Evolutionary conservation across 2,329 filamentous ascomycete genomes (phyloP).

Genomic region (Aspergillus vadensis): DNA sequence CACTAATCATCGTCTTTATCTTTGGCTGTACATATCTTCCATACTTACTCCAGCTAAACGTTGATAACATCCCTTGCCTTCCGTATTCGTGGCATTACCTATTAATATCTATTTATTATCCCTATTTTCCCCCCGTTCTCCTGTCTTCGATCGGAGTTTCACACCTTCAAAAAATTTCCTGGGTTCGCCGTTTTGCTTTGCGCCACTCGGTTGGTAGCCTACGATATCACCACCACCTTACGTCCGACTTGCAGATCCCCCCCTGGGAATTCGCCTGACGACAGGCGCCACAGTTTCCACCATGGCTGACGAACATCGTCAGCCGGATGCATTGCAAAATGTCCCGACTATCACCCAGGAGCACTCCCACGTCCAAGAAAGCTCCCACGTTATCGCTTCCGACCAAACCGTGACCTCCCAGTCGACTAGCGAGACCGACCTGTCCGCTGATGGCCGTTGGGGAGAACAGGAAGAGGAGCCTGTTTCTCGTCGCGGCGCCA

Average conservation of each 20-base stretch:
- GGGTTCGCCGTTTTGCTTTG: background rate
- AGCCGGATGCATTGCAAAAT: conserved; percentile 10
- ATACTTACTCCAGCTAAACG: background rate
- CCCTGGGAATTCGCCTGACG: background rate
- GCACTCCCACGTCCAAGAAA: background rate
- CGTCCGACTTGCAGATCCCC: background rate
- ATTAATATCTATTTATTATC: background rate
- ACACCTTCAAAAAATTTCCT: background rate
- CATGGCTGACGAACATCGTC: background rate
- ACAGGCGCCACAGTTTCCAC: background rate
- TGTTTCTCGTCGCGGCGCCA: conserved; percentile 55
- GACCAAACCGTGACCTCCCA: conserved; percentile 18
- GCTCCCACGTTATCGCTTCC: conserved; percentile 12
- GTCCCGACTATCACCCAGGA: conserved; percentile 11
- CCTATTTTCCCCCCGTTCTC: too few relatives aligned
- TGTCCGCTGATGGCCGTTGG: conserved; percentile 57
- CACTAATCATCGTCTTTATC: too few relatives aligned
- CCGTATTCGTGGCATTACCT: background rate
- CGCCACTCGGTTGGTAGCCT: background rate
- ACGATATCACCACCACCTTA: background rate
- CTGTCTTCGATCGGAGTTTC: background rate
- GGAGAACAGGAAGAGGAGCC: conserved; percentile 62
- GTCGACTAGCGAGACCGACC: conserved; percentile 21
- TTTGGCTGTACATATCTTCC: conserved; percentile 10
- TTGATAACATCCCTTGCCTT: background rate